Conservation (phyloP, 129 eudicot genomes). For the Centella asiatica region DNA sequence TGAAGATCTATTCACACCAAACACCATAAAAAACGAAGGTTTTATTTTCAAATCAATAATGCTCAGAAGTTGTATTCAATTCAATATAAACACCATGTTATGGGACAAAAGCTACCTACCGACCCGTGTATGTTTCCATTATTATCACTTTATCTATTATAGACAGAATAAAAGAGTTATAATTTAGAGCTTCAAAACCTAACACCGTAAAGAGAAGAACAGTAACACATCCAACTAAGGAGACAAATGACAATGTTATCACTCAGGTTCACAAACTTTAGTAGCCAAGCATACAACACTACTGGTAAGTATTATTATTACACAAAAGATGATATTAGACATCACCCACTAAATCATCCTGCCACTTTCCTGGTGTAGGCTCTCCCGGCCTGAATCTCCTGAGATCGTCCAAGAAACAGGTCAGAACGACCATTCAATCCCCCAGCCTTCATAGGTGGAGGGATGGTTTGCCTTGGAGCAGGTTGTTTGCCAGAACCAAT, state of each 20-base stretch:
- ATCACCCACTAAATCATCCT: conserved; percentile 29
- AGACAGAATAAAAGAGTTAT: too few species aligned
- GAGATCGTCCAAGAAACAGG: conserved; percentile 53
- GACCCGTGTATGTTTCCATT: too few species aligned
- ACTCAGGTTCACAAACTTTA: not conserved
- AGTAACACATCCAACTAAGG: not conserved
- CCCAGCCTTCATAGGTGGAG: conserved; percentile 80
- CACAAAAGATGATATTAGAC: not conserved
- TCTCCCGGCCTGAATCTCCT: conserved; percentile 28
- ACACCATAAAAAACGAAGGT: too few species aligned
- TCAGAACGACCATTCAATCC: conserved; percentile 50
- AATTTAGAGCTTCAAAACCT: not conserved
- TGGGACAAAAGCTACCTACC: too few species aligned
- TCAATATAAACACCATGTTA: too few species aligned
- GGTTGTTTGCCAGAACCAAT: conserved; percentile 39
- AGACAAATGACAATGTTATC: not conserved
- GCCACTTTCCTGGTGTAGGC: conserved; percentile 57
- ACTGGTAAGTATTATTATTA: not conserved
- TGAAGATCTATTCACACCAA: too few species aligned
- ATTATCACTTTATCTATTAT: too few species aligned
- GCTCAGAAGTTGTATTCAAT: too few species aligned
- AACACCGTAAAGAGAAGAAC: not conserved
- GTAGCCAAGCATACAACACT: not conserved
- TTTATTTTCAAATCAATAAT: too few species aligned
- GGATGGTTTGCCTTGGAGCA: conserved; percentile 38